Base-by-base conservation (phyloP, 164 flowering plant species). In the Umbilicus rupestris region DNA sequence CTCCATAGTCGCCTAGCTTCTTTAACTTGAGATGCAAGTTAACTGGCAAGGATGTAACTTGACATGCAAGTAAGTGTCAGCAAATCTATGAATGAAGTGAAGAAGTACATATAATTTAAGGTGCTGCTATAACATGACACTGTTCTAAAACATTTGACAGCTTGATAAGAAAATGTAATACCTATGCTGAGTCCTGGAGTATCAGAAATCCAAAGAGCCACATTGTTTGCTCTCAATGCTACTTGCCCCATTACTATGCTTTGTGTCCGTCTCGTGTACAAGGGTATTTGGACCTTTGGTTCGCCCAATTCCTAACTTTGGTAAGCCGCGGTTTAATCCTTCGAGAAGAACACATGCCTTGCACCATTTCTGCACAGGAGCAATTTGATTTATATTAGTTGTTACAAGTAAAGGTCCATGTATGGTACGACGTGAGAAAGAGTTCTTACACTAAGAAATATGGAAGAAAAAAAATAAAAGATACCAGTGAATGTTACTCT, bases 281-380 rank as follows among this genome's bases (percentile, higher is more conserved):
- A 28, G 68, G 11, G 75, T 79, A 65, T 73, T 71, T 0, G 69
- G 66, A 60, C 84, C 96, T 69, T 89, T 80, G 47, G 71, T 83
- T 46, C 97, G 80, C 15, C 96, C 94, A 72, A 91, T 89, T 26
- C 99, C 99, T 64, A 88, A 75, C 82, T 84, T 91, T 19, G 99
- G 99, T 78, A 94, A 75, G 62, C 99, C 99, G 3, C 90, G 79
- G 63, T 94, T 94, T 64, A 94, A 67, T 65, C 96, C 96, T 59
- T 91, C 97, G 66, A 94, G 85, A 78, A 89, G 76, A 45, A 87
- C 96, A 78, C 99, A 91, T 1, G 97, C 96, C 79, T 94, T 94
- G 66, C 99, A 94, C 92, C 96, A 91, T 87, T 89, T 94, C 99
- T 94, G 87, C 73, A 50, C 11, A 22, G 42, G n/a, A n/a, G n/a